phyloP scores from a whole-genome alignment of 371 early-diverging fungal species.

The Apophysomyces variabilis region DNA sequence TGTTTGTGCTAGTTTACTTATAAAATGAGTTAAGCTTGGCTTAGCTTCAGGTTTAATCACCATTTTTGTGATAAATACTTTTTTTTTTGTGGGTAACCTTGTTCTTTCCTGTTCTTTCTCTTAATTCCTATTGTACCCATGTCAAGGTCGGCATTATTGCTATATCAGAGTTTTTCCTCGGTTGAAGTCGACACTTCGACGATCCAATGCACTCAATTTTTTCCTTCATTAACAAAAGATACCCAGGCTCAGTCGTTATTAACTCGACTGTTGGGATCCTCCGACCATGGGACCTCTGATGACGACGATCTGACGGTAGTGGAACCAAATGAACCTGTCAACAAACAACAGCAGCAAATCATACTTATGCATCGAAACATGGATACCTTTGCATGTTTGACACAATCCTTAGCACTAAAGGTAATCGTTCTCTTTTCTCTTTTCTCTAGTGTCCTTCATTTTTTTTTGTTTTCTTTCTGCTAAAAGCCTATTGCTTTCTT shows the following conservation, averaged over 20 bases:
- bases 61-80: background rate
- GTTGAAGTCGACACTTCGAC: background rate
- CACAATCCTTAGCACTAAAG: background rate
- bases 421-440: background rate
- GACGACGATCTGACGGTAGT: constrained; percentile 6
- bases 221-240: background rate
- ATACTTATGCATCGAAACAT: constrained; percentile 3
- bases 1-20: too few relatives aligned
- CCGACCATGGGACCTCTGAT: background rate
- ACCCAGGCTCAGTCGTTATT: background rate
- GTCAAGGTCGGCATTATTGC: constrained; percentile 1
- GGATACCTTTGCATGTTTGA: constrained; percentile 1
- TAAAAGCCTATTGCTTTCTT: too few relatives aligned
- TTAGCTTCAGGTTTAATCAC: background rate
- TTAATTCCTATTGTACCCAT: background rate
- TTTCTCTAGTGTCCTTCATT: background rate
- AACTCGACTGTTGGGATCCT: background rate
- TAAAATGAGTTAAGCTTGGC: background rate
- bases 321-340: background rate
- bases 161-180: background rate
- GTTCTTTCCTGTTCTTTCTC: background rate
- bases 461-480: background rate
- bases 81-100: constrained; percentile 6
- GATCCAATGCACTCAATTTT: background rate
- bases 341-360: background rate